Evolutionary conservation across 805 yeast species (phyloP).

Genomic region (Isabelozyma gotoi): DNA sequence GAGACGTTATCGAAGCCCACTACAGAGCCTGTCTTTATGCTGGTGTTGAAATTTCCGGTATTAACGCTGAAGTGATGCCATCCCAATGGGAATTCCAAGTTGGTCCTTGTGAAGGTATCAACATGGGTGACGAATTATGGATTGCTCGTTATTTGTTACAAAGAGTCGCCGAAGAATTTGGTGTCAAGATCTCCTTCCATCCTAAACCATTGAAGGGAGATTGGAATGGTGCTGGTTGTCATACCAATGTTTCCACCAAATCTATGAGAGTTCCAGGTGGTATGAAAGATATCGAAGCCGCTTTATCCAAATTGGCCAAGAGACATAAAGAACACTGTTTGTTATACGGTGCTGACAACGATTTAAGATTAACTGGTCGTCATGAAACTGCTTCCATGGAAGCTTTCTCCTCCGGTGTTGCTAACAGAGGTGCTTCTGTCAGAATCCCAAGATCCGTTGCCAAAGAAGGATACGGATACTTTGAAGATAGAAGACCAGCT

Average conservation of each 20-base stretch:
- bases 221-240: conserved; percentile 99
- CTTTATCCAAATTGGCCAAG: conserved; percentile 88
- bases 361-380: conserved; percentile 92
- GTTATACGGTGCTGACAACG: conserved; percentile 94
- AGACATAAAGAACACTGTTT: conserved; percentile 97
- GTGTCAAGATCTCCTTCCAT: conserved; percentile 97
- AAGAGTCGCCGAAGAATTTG: conserved; percentile 98
- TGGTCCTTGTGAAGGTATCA: conserved; percentile 94
- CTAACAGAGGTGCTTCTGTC: conserved; percentile 98
- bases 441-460: conserved; percentile 99
- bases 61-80: conserved; percentile 99
- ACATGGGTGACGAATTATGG: conserved; percentile 98
- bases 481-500: conserved; percentile 99
- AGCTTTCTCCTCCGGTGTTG: conserved; percentile 93
- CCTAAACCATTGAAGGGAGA: conserved; percentile 99
- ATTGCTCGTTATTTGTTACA: conserved; percentile 88
- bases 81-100: conserved; percentile 99
- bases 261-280: conserved; percentile 94
- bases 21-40: conserved; percentile 96
- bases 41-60: conserved; percentile 89
- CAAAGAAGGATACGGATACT: conserved; percentile 96
- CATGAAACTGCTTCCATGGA: conserved; percentile 97
- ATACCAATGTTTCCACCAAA: conserved; percentile 95
- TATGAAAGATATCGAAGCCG: conserved; percentile 89
- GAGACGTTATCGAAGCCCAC: conserved; percentile 98